Conservation (phyloP, 129 eudicot species). For the Flaveria ramosissima region DNA sequence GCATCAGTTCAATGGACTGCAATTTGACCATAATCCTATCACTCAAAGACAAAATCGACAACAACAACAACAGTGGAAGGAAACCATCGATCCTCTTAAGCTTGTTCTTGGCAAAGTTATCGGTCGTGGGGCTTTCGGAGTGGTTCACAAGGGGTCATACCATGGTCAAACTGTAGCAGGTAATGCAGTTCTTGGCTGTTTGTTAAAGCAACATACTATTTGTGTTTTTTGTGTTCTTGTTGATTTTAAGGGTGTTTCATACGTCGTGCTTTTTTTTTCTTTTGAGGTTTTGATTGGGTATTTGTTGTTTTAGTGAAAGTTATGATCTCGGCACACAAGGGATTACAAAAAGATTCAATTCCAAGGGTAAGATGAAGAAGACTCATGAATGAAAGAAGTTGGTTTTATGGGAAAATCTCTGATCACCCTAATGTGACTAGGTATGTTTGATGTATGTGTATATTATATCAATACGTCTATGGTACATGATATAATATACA, state of each 20-base stretch:
- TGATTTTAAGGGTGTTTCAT: neutral
- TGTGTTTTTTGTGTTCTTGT: neutral
- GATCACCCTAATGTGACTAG: slow-evolving; percentile 50
- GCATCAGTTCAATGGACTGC: neutral
- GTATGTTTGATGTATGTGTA: slow-evolving; percentile 4
- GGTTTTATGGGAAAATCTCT: slow-evolving; percentile 39
- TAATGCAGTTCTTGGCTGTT: neutral
- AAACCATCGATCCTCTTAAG: slow-evolving; percentile 28
- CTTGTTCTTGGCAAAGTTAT: slow-evolving; percentile 25
- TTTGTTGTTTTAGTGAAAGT: slow-evolving; percentile 35
- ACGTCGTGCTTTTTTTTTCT: too few relatives aligned
- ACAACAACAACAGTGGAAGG: slow-evolving; percentile 8
- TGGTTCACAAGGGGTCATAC: slow-evolving; percentile 31
- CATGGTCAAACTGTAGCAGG: slow-evolving; percentile 32
- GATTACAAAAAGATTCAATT: slow-evolving; percentile 16
- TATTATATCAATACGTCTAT: neutral
- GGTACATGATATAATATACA: too few relatives aligned
- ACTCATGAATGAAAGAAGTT: slow-evolving; percentile 43
- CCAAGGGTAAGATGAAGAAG: slow-evolving; percentile 35
- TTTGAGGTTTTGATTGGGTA: neutral
- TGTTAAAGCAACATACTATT: neutral
- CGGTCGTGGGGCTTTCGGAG: slow-evolving; percentile 30
- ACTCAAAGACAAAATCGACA: neutral
- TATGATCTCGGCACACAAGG: slow-evolving; percentile 37
- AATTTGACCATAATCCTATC: neutral